Conservation (phyloP, 75 land plant species). For the Cryptomeria japonica region DNA sequence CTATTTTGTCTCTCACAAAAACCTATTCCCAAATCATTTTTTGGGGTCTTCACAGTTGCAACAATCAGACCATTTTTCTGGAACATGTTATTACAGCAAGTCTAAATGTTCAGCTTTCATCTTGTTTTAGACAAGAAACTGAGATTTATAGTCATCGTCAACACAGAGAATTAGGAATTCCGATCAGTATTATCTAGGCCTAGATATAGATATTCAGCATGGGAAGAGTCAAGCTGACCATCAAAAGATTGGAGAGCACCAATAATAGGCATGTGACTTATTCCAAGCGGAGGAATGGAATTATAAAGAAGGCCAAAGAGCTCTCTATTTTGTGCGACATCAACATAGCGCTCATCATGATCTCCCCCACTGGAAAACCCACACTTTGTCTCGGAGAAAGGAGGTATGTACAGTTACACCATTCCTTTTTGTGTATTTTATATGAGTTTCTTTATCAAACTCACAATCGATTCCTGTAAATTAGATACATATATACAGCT, state of each 20-base stretch:
- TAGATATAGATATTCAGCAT: background rate
- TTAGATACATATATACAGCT: background rate
- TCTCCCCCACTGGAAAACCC: constrained; percentile 68
- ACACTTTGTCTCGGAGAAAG: constrained; percentile 38
- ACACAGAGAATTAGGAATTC: too few relatives aligned
- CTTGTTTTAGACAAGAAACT: too few relatives aligned
- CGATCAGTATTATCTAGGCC: too few relatives aligned
- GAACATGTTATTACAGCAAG: too few relatives aligned
- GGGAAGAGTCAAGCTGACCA: constrained; percentile 77
- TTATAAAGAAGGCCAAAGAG: constrained; percentile 77
- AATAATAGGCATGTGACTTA: constrained; percentile 58
- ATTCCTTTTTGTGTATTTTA: too few relatives aligned
- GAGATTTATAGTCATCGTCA: too few relatives aligned
- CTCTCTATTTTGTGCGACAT: constrained; percentile 67
- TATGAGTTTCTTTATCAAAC: too few relatives aligned
- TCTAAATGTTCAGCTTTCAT: too few relatives aligned
- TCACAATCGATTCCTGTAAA: background rate
- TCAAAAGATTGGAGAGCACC: constrained; percentile 58
- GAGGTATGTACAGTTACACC: constrained; percentile 28
- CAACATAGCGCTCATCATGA: constrained; percentile 59
- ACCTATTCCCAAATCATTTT: too few relatives aligned
- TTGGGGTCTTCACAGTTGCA: too few relatives aligned
- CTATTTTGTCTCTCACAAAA: too few relatives aligned
- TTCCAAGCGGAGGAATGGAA: constrained; percentile 58
- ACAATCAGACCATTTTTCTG: too few relatives aligned